phyloP scores from a whole-genome alignment of 2,329 filamentous ascomycete genomes.

The Colletotrichum incanum region DNA sequence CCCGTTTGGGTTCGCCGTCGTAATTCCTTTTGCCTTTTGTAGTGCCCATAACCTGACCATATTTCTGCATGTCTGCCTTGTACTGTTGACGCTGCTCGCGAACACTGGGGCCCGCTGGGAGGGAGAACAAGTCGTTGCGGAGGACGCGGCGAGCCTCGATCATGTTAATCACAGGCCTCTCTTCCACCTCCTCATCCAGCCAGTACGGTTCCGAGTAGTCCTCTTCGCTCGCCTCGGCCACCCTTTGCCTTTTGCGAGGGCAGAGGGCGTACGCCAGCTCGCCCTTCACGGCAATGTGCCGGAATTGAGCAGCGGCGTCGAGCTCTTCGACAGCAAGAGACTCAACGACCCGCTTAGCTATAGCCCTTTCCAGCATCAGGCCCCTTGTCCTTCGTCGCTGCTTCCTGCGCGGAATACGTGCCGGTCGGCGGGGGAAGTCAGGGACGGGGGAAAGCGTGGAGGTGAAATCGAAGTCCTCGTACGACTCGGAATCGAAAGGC shows the following conservation, averaged over 20 bases:
- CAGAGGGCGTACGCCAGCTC: conserved; percentile 27
- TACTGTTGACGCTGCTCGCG: conserved; percentile 23
- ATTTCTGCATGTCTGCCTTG: conserved; percentile 25
- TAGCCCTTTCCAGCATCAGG: conserved; percentile 23
- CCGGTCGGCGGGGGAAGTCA: conserved; percentile 8
- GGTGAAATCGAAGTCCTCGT: not conserved
- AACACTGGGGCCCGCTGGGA: conserved; percentile 22
- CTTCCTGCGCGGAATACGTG: conserved; percentile 13
- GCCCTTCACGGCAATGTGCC: conserved; percentile 22
- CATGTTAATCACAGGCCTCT: conserved; percentile 17
- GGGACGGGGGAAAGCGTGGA: conserved; percentile 1
- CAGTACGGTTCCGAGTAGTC: conserved; percentile 19
- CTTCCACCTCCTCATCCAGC: conserved; percentile 22
- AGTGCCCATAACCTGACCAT: conserved; percentile 13
- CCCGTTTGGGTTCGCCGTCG: conserved; percentile 30
- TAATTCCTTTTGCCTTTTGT: conserved; percentile 25
- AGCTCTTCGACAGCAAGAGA: conserved; percentile 33
- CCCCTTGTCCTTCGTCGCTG: conserved; percentile 12
- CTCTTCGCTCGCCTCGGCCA: not conserved
- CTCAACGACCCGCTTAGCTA: conserved; percentile 4
- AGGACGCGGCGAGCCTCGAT: conserved; percentile 36
- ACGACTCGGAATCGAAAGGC: conserved; percentile 22
- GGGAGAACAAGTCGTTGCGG: conserved; percentile 26
- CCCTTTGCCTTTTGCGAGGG: conserved; percentile 33
- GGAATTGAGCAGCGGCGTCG: conserved; percentile 30